A percentile compares a stretch with the other conserved stretches of the same genome.
Evolutionary conservation across 2,329 filamentous ascomycete species (phyloP).

Genomic region (Fusarium nurragi): DNA sequence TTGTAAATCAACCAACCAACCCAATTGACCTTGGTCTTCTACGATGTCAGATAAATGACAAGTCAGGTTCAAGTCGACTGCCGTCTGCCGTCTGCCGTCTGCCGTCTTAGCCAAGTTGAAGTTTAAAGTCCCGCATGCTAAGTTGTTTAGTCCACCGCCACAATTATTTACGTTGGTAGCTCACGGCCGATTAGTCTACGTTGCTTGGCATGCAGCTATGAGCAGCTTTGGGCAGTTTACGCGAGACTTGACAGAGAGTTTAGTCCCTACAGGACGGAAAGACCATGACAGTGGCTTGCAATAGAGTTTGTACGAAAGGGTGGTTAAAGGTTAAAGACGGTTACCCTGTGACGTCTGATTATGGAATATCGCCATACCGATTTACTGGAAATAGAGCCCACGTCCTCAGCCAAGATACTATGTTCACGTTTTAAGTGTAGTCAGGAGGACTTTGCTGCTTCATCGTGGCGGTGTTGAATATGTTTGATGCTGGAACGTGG

Average conservation of each 20-base stretch:
- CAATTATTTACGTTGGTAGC: slow-evolving; percentile 2
- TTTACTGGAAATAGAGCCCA: not conserved
- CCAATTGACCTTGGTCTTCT: not conserved
- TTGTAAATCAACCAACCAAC: not conserved
- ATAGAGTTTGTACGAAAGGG: slow-evolving; percentile 1
- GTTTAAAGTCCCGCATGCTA: slow-evolving; percentile 9
- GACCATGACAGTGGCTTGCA: slow-evolving; percentile 7
- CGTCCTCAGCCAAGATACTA: not conserved
- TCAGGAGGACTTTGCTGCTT: not conserved
- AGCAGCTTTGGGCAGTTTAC: not conserved
- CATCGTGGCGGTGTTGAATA: not conserved
- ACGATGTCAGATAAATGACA: not conserved
- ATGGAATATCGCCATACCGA: not conserved
- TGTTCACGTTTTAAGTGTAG: not conserved
- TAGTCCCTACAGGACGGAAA: not conserved
- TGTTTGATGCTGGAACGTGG: not conserved
- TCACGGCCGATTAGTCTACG: not conserved
- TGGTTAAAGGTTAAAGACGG: slow-evolving; percentile 4
- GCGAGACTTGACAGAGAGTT: not conserved
- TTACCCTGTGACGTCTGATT: not conserved
- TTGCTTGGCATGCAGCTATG: not conserved
- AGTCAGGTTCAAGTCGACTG: not conserved
- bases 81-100: not conserved
- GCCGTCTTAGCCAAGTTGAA: not conserved
- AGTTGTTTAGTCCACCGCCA: slow-evolving; percentile 4